Evolutionary conservation across 2,329 filamentous ascomycete genomes (phyloP).

Genomic region (Talaromyces rugulosus): DNA sequence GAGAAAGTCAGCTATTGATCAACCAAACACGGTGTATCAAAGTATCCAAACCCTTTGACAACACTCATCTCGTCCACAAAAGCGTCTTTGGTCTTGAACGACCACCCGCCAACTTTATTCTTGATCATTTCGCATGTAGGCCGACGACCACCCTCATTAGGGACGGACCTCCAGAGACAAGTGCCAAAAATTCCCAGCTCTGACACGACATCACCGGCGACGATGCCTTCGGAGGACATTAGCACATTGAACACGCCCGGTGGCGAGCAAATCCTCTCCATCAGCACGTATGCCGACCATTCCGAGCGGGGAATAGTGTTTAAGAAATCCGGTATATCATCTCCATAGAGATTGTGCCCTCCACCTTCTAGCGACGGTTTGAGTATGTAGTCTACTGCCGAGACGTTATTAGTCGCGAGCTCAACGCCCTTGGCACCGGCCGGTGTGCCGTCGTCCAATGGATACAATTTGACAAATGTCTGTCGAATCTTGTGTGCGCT

Average conservation of each 20-base stretch:
- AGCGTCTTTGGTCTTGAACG: constrained; percentile 42
- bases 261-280: constrained; percentile 38
- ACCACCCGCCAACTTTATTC: constrained; percentile 37
- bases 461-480: constrained; percentile 37
- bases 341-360: constrained; percentile 40
- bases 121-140: constrained; percentile 24
- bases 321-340: constrained; percentile 34
- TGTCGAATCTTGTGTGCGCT: constrained; percentile 23
- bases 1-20: not conserved
- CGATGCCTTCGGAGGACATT: constrained; percentile 23
- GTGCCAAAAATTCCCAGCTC: constrained; percentile 42
- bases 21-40: constrained; percentile 39
- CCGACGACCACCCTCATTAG: not conserved
- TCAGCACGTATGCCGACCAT: constrained; percentile 36
- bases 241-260: constrained; percentile 25
- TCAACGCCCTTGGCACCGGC: constrained; percentile 23
- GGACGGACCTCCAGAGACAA: constrained; percentile 33
- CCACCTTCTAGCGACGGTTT: constrained; percentile 43
- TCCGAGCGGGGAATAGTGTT: constrained; percentile 9
- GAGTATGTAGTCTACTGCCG: constrained; percentile 30
- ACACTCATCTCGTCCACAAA: constrained; percentile 45
- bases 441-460: constrained; percentile 27
- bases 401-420: constrained; percentile 20
- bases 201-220: constrained; percentile 36
- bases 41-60: constrained; percentile 45